Base-by-base conservation (phyloP, 2,329 filamentous ascomycete species). In the Lasiodiplodia sp. region DNA sequence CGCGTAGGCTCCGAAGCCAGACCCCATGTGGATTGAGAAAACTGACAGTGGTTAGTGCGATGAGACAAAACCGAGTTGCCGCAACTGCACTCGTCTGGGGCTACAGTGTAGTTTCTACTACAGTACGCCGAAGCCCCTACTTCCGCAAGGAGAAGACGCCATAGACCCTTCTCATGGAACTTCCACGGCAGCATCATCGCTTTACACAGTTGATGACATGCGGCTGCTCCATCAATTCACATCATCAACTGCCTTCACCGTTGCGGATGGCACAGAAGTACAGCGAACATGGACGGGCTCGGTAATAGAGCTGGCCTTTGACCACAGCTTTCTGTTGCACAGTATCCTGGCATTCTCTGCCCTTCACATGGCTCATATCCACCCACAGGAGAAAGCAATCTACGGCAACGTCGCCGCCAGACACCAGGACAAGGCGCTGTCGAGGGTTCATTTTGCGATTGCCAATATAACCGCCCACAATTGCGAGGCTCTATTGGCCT, bases 281-380 rank as follows among this genome's bases (percentile, higher is more conserved):
- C 71, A 69, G 53, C 64, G 74, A 3, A 72, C 74, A n/a, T 83
- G 79, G 79, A 74, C 72, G 65, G 68, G 77, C 11, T 71, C 73
- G 2, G 74, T 78, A 18, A 78, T 81, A 1, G 74, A 76, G 53
- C 71, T 80, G 56, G 80, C 80, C 34, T 72, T 77, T 8, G 66
- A 70, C 2, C 73, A 80, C 51, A 70, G 71, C 0, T 83, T 81
- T 49, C 71, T 83, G 0, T 75, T 83, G 70, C 78, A 83, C 67
- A 78, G 81, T 16, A 75, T 83, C 4, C 71, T 83, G 16, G 80
- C 81, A 6, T 78, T 80, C 47, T 74, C 82, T 1, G 79, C 81
- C n/a, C 73, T 80, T n/a, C 78, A 82, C 66, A 74, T 79, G 57
- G 79, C 77, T 3, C 72, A 77, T 56, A 69, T 76, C 21, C 66